Percentiles rank a stretch among this genome's conserved stretches.
These are phyloP conservation scores for Hymenoscyphus occultus DNA, from an alignment of 2,329 filamentous ascomycete genomes.

Conservation along the genomic window DNA sequence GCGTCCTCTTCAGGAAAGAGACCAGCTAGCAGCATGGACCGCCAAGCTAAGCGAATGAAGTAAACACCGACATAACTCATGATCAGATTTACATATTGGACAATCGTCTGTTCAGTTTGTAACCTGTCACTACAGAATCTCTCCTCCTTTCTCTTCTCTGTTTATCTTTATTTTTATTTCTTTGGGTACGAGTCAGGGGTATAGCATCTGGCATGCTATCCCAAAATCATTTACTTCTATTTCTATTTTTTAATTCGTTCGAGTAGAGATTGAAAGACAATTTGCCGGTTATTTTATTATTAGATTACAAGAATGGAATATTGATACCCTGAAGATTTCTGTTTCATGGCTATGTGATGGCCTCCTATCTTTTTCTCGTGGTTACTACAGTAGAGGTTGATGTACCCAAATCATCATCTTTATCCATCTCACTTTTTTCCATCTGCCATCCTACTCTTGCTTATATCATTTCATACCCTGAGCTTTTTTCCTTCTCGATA, in stretches of 20 bases:
- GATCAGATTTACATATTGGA: not conserved
- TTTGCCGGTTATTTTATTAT: not conserved
- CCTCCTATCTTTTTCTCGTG: not conserved
- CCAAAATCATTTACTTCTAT: not conserved
- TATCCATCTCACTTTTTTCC: too few relatives aligned
- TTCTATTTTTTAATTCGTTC: not conserved
- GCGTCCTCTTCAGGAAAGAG: conserved; percentile 24
- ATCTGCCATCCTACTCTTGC: not conserved
- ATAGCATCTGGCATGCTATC: conserved; percentile 8
- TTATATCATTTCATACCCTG: not conserved
- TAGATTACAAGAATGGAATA: not conserved
- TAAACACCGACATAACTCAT: conserved; percentile 15
- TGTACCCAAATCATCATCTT: too few relatives aligned
- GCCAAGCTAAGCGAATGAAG: conserved; percentile 32
- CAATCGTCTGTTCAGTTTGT: not conserved
- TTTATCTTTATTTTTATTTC: not conserved
- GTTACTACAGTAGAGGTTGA: not conserved
- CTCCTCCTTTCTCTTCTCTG: not conserved
- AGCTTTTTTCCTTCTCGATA: conserved; percentile 24
- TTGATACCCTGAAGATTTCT: not conserved
- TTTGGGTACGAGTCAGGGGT: not conserved
- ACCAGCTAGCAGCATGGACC: conserved; percentile 25
- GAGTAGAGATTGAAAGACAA: not conserved
- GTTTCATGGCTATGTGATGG: not conserved
- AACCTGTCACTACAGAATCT: not conserved